Evolutionary conservation across 2,329 filamentous ascomycete genomes (phyloP), one percentile per base, ranked within the genome.

Genomic region (Beauveria australis): DNA sequence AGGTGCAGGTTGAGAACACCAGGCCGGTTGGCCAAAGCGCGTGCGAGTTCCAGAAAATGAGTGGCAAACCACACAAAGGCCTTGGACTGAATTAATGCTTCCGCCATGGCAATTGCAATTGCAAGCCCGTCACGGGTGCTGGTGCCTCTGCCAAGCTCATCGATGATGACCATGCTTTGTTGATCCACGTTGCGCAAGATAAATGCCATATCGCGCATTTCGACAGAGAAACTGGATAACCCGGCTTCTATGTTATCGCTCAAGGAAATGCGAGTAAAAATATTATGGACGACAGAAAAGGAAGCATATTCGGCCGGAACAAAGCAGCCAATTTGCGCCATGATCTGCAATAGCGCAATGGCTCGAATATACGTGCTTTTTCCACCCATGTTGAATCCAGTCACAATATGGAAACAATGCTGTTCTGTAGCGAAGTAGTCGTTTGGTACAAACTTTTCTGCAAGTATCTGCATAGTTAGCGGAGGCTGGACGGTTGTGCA

Each of bases 331-430:
- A 97, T 86, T 68, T 99, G 94, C 0, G 91, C 91, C 92, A 99
- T 97, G 61, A 99, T 86, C 49, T 89, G 85, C 69, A 95, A 84
- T 37, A 99, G 77, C 0, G 93, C 90, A 26, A 96, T 79, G 1
- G 89, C 88, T 54, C 91, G 86, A 64, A 97, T 96, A 69, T 97
- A 97, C 0, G 92, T 99, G 64, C 89, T 96, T 72, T 97, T 99
- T 1, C 92, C 94, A 67, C 91, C 96, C 94, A 99, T 99, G 67
- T 99, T 99, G 71, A 91, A 95, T 3, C 94, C 93, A 0, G 93
- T 97, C 64, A 99, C 87, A 63, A 97, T 89, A 65, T 97, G 92
- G 68, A 97, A 96, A 1, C 92, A 85, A 41, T 86, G 86, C 63
- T 93, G 86, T 40, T 88, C 81, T 0, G 87, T 89, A 3, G 91